Conservation (phyloP, 352 stramenopile genomes). For the Nothophytophthora sp. region DNA sequence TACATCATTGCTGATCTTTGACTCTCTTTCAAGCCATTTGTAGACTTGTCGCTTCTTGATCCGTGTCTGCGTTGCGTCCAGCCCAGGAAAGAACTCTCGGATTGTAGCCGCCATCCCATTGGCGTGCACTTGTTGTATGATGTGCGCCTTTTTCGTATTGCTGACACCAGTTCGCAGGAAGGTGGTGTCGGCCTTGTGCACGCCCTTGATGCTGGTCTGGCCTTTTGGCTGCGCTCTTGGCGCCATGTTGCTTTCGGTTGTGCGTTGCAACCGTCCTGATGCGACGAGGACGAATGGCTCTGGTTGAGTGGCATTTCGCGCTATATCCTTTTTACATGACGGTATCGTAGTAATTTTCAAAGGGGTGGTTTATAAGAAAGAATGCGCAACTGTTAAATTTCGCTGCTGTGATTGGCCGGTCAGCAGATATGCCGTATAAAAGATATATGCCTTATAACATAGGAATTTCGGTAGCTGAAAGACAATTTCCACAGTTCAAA, state of each 20-base stretch:
- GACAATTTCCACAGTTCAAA: too few relatives aligned
- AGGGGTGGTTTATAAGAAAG: too few relatives aligned
- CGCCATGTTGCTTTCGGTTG: conserved; percentile 6
- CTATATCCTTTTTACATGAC: too few relatives aligned
- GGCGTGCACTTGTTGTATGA: neutral
- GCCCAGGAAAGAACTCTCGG: neutral
- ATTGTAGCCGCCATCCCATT: neutral
- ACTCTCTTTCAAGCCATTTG: neutral
- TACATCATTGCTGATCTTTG: neutral
- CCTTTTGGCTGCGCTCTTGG: conserved; percentile 2
- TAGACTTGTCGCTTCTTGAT: neutral
- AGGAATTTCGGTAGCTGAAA: too few relatives aligned
- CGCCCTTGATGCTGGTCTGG: neutral
- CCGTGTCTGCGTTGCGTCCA: neutral
- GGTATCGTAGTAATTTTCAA: too few relatives aligned
- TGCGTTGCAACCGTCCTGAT: too few relatives aligned
- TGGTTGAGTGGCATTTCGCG: too few relatives aligned
- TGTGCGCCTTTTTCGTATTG: neutral
- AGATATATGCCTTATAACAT: too few relatives aligned
- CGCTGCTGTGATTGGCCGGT: too few relatives aligned
- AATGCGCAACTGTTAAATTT: too few relatives aligned
- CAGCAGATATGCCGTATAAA: too few relatives aligned
- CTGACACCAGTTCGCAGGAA: neutral
- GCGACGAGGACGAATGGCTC: too few relatives aligned
- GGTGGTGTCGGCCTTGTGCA: neutral